A percentile compares a stretch with the other conserved stretches of the same genome.
Evolutionary conservation across 1,139 yeast genomes (phyloP).

Genomic region (Magnusiomyces magnusii): DNA sequence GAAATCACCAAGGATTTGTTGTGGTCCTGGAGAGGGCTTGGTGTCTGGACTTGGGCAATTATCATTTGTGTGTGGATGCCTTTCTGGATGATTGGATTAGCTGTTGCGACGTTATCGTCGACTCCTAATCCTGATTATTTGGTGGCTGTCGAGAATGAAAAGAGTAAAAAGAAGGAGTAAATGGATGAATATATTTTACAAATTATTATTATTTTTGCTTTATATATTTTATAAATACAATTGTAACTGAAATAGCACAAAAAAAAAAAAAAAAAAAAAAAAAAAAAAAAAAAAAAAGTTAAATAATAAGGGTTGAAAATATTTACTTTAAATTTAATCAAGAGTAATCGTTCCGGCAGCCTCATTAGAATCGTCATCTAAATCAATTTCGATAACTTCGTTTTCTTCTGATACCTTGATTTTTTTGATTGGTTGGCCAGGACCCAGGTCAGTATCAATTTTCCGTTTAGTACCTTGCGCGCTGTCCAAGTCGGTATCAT

Average conservation of each 20-base stretch:
- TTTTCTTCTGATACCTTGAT: conserved; percentile 13
- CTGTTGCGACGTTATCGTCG: conserved; percentile 23
- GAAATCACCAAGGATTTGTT: conserved; percentile 44
- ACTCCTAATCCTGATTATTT: background rate
- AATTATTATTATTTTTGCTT: no score
- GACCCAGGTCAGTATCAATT: conserved; percentile 11
- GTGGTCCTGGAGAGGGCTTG: conserved; percentile 59
- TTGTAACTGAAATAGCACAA: no score
- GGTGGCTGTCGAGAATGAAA: background rate
- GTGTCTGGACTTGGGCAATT: conserved; percentile 84
- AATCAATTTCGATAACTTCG: conserved; percentile 12
- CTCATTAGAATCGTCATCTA: conserved; percentile 18
- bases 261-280: no score
- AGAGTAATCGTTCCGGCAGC: conserved; percentile 22
- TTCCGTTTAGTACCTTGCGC: conserved; percentile 8
- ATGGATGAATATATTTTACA: background rate
- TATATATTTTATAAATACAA: no score
- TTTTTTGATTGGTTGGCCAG: conserved; percentile 17
- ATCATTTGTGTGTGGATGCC: conserved; percentile 76
- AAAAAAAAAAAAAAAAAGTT: no score
- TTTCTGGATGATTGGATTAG: conserved; percentile 55
- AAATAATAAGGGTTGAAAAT: no score
- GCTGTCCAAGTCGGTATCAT: conserved; percentile 11
- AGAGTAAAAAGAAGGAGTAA: background rate
- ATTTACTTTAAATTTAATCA: background rate